Evolutionary conservation across 352 stramenopile genomes (phyloP), one percentile per base, ranked within the genome.

Genomic region (Phytopythium vexans): DNA sequence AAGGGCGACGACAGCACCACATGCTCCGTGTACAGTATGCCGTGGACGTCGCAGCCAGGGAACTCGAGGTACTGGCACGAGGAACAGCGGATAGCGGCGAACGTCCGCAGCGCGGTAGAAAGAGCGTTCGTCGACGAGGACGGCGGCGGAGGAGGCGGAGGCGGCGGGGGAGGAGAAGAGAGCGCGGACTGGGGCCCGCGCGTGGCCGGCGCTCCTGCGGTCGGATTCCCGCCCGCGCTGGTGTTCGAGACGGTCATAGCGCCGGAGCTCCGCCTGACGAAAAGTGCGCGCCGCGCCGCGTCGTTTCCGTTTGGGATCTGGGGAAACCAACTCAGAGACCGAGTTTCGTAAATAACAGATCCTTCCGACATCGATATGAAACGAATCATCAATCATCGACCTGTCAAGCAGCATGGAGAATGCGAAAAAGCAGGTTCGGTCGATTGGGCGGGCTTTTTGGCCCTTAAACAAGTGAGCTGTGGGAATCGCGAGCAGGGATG

Each of bases 61-160:
- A 95, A 95, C 62, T 95, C 86, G 15, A 95, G 60, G 57, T 92
- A 95, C n/a, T 83, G 70, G 46, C 86, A 95, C 32, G 80, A 64
- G 61, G 68, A 72, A 64, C 86, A 95, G 8, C 94, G 60, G 58
- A 95, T 93, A 33, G 84, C 81, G 6, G 82, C 82, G 51, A 93
- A 95, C 15, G 60, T 65, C 0, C 86, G 84, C 56, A 95, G 70
- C 9, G 36, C 7, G 11, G 37, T 54, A 6, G 48, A 31, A 21
- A 37, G 38, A 8, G 10, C 36, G 6, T 10, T 16, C 31, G 52
- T 59, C 5, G 55, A 48, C 0, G 54, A 21, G 41, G 66, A 31
- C 31, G n/a, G 57, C 5, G 37, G 33, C 27, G 34, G 35, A 5
- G 38, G 37, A 3, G 10, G 41, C 16, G 54, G 7, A 15, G 14